Base-by-base conservation (phyloP, 768 basidiomycete species). In the Mycena galericulata region DNA sequence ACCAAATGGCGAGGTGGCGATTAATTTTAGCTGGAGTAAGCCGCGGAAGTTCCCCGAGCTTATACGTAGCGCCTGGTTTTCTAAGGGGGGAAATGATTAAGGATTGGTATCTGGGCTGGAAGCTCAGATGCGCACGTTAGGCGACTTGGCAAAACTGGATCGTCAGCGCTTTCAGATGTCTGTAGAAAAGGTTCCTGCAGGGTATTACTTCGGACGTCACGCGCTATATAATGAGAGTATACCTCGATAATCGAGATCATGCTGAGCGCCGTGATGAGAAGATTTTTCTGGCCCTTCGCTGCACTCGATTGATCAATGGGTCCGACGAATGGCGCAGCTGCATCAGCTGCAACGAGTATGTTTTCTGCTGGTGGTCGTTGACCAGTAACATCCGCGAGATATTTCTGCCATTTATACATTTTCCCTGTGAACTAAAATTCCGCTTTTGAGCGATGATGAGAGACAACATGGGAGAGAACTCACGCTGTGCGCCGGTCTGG, bases 231-330 rank as follows among this genome's bases (percentile, higher is more conserved):
- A n/a, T n/a, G n/a, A n/a, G 14, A 1, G 20, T 38, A 9, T 45
- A 45, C 56, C 29, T 58, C 41, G 20, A 58, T 24, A 45, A 58
- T 45, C 2, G 12, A 15, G 41, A 58, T 58, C 27, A 58, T 45
- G 34, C 41, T 20, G 14, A 58, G 26, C 4, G 56, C 24, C 5
- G 18, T n/a, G 18, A 32, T 1, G 26, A 58, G 56, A 1, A 58
- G 26, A 22, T 58, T 58, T 27, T 24, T 45, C 27, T 43, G 24
- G 15, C 27, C 56, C 10, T 30, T 40, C 1, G 26, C 29, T 17
- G 2, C 24, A 27, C 32, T 20, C 15, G 29, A 29, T 2, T 58
- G n/a, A n/a, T n/a, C n/a, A n/a, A n/a, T n/a, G n/a, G n/a, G n/a
- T n/a, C n/a, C n/a, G n/a, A n/a, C n/a, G n/a, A n/a, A n/a, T n/a